Base-by-base conservation (phyloP, 495 filamentous ascomycete species). In the Haplographium delicatum region DNA sequence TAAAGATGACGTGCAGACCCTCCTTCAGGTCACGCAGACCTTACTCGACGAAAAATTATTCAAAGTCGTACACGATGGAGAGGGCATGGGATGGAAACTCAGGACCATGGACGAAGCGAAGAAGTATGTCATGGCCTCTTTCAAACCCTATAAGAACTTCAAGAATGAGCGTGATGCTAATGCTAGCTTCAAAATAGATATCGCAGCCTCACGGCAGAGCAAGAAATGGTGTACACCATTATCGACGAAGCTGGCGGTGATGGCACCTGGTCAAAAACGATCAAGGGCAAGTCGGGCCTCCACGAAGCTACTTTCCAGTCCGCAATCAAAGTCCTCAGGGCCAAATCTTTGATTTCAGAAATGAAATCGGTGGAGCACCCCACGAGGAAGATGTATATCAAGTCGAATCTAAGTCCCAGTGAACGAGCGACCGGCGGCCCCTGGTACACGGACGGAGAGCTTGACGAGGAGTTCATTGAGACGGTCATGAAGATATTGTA, bases 341-440 rank as follows among this genome's bases (percentile, higher is more conserved):
- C 73, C 10, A 77, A 77, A 56, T 67, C 71, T 37, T 74, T 74
- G 66, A 74, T 83, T 27, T 64, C 64, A 27, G 70, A 72, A 49
- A 80, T 83, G 66, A 80, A 80, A 52, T 80, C 73, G 47, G 80
- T 83, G 45, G 78, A 83, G 65, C 75, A 82, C 53, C 78, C 75
- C 7, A 76, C 75, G 42, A 75, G 79, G 44, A 95, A 89, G 64
- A 87, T 85, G 65, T 88, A 89, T 67, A 94, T 98, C 72, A 89
- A 91, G 64, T 74, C 79, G 43, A 74, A 76, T 47, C 70, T 95
- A 20, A 74, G 78, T 11, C 91, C 94, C 2, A 85, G 83, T 30
- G 90, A 95, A 28, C 85, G 93, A 39, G 83, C 91, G 16, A 94
- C 89, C 0, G 94, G 93, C 33, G 93, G 94, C 4, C 83, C 88